Evolutionary conservation across 176 grass and related monocot genomes (phyloP), one percentile per base, ranked within the genome.

Genomic region (Ananas comosus): DNA sequence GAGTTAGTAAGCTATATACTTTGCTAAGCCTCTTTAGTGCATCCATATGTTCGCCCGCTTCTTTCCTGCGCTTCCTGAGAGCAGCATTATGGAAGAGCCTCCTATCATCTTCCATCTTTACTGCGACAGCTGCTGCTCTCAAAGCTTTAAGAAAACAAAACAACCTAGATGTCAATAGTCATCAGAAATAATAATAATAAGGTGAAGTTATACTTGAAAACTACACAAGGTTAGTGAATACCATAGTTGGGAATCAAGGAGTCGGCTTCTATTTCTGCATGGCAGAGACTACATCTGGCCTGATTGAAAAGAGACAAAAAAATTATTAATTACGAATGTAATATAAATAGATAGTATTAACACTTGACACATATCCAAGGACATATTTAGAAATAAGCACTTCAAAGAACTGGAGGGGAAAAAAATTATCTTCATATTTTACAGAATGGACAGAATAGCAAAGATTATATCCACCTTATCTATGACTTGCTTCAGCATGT

Each of bases 31-130:
- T 72, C 65, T 78, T 86, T 42, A 52, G 58, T 49, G 51, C 54
- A 51, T 88, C 86, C 65, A 57, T 70, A 48, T 83, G 78, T 13
- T 86, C 90, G 18, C 78, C 80, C 12, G 81, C 80, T 49, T 86
- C 86, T 82, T 83, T 94, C 83, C 83, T 77, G 51, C 72, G 86
- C 78, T 94, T 94, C 11, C 86, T 64, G 63, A 94, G 80, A 53
- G 83, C 54, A 51, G 74, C 82, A 47, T 88, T 88, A 57, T 88
- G 90, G 66, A 85, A 82, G 49, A 88, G 71, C 51, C 83, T 82
- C 74, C 77, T 83, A 22, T 85, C 90, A 52, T 88, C 83, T 73
- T 92, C 90, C 83, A 88, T 74, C 90, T 92, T 92, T 17, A 92
- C 82, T 64, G 83, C 80, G 22, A 82, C 83, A 73, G 90, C 90